A percentile compares a stretch with the other conserved stretches of the same genome.
phyloP scores from a whole-genome alignment of 352 stramenopile genomes.

The Phytophthora podocarpi region DNA sequence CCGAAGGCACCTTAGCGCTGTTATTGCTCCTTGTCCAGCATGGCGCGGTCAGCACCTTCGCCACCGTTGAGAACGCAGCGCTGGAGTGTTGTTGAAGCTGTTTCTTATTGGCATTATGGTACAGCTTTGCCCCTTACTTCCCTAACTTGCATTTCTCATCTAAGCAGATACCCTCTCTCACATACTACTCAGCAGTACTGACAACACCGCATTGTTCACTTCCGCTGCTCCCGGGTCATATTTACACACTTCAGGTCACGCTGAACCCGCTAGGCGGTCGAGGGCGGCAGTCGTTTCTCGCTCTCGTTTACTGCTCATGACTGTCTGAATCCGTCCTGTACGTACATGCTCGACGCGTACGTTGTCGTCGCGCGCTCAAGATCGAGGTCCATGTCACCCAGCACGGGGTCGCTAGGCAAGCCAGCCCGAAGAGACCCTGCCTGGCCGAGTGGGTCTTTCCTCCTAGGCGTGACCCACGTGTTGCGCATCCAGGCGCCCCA shows the following conservation, averaged over 20 bases:
- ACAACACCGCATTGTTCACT: no score
- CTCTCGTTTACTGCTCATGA: not conserved
- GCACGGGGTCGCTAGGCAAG: conserved; percentile 8
- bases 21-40: no score
- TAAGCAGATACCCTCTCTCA: no score
- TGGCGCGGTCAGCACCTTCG: no score
- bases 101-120: conserved; percentile 33
- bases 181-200: no score
- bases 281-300: not conserved
- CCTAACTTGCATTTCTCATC: conserved; percentile 6
- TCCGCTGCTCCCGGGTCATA: conserved; percentile 16
- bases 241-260: conserved; percentile 30
- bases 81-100: conserved; percentile 4
- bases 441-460: conserved; percentile 19
- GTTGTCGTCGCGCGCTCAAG: conserved; percentile 29
- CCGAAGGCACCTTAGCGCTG: no score
- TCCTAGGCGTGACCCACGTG: conserved; percentile 33
- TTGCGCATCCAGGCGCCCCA: conserved; percentile 62
- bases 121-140: conserved; percentile 22
- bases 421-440: not conserved
- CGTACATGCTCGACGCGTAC: conserved; percentile 32
- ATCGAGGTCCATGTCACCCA: conserved; percentile 29
- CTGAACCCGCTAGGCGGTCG: no score
- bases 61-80: not conserved
- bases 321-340: conserved; percentile 32